Percentiles rank a stretch among this genome's conserved stretches.
phyloP scores from a whole-genome alignment of 768 basidiomycete genomes.

The Suillus weaverae region DNA sequence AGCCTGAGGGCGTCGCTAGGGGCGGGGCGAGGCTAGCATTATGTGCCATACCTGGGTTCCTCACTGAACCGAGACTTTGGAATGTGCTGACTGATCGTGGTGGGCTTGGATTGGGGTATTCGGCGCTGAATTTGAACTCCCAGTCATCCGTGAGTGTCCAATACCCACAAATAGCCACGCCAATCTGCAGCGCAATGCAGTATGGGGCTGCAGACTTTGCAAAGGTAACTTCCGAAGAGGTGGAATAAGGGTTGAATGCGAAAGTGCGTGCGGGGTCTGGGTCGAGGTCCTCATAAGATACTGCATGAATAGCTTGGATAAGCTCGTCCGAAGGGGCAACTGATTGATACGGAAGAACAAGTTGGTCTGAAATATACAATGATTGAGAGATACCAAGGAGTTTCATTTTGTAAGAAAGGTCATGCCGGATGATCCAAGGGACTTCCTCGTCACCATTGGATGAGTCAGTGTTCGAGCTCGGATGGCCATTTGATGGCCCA shows the following conservation, averaged over 20 bases:
- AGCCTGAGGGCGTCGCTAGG: not conserved
- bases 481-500: conserved; percentile 13
- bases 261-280: conserved; percentile 41
- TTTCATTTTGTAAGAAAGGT: conserved; percentile 64
- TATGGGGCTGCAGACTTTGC: conserved; percentile 59
- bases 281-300: conserved; percentile 45
- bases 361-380: conserved; percentile 50
- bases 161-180: conserved; percentile 55
- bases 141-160: conserved; percentile 79
- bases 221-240: conserved; percentile 33
- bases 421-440: conserved; percentile 63
- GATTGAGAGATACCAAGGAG: conserved; percentile 58
- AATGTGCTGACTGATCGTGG: conserved; percentile 6
- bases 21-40: conserved; percentile 35
- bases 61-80: conserved; percentile 43
- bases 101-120: not conserved
- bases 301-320: conserved; percentile 46
- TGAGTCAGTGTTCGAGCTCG: conserved; percentile 7
- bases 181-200: conserved; percentile 72
- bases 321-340: conserved; percentile 55
- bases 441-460: conserved; percentile 27
- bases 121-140: conserved; percentile 50
- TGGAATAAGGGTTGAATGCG: conserved; percentile 49
- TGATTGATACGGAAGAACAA: conserved; percentile 76
- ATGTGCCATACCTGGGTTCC: conserved; percentile 46